Conservation (phyloP, 768 basidiomycete species). For the Termitomyces sp. region DNA sequence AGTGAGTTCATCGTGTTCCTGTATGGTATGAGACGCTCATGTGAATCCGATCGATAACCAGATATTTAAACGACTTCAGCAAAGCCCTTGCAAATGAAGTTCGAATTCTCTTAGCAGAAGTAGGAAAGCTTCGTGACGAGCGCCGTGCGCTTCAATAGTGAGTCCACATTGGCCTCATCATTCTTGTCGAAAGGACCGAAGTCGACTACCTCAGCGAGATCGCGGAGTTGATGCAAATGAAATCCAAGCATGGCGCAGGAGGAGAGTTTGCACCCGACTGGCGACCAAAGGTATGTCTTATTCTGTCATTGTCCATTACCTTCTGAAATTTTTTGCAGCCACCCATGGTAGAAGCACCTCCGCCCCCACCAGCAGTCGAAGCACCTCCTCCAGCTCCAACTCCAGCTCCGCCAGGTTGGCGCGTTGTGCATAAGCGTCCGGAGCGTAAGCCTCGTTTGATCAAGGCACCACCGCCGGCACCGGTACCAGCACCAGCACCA, state of each 20-base stretch:
- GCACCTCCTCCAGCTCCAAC: constrained; percentile 42
- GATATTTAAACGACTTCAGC: constrained; percentile 80
- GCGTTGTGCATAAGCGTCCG: constrained; percentile 60
- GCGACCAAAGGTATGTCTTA: constrained; percentile 47
- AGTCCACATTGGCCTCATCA: constrained; percentile 18
- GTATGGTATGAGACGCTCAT: neutral
- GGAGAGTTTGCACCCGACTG: constrained; percentile 77
- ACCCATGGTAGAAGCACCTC: constrained; percentile 23
- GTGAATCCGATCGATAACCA: constrained; percentile 9
- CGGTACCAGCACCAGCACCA: constrained; percentile 32
- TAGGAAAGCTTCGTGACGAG: constrained; percentile 76
- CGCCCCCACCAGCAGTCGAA: constrained; percentile 41
- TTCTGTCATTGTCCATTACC: neutral
- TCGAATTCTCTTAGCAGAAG: constrained; percentile 70
- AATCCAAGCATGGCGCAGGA: constrained; percentile 75
- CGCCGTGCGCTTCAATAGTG: constrained; percentile 71
- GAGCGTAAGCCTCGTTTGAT: constrained; percentile 44
- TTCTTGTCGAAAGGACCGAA: neutral
- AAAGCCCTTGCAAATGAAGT: constrained; percentile 79
- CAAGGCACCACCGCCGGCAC: constrained; percentile 35
- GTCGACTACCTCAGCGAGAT: constrained; percentile 53
- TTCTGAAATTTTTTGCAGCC: constrained; percentile 12
- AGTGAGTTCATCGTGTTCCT: neutral
- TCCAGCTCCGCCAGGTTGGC: constrained; percentile 56
- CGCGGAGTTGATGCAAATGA: constrained; percentile 75